Conservation (phyloP, 2,329 filamentous ascomycete genomes). For the Epichloe sp. region DNA sequence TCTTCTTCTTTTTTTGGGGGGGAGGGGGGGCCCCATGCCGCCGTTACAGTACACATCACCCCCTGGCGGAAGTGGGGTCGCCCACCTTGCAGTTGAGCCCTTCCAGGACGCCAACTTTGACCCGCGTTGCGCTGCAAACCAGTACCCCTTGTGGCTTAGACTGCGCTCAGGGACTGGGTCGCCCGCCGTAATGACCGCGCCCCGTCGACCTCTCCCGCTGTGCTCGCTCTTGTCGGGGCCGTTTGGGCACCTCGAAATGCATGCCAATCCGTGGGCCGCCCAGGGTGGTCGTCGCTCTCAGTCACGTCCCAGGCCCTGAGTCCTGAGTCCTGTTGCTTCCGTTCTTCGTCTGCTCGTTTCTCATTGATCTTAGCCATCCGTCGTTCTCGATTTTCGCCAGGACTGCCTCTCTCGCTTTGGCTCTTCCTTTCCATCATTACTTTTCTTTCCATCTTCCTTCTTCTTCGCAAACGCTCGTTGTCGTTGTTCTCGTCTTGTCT, state of each 20-base stretch:
- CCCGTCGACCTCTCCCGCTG: neutral
- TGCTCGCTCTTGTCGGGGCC: neutral
- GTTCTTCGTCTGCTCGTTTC: conserved; percentile 4
- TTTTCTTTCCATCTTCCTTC: conserved; percentile 4
- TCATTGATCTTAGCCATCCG: conserved; percentile 8
- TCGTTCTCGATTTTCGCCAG: conserved; percentile 8
- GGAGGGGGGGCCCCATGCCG: too few species aligned
- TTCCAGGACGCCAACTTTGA: neutral
- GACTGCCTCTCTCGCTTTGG: conserved; percentile 47
- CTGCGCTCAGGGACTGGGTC: conserved; percentile 4
- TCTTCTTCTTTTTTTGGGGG: too few species aligned
- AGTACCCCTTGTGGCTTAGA: neutral
- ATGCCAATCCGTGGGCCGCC: neutral
- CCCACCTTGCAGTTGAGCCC: neutral
- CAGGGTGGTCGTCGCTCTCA: neutral
- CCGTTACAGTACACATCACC: neutral
- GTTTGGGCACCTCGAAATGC: neutral
- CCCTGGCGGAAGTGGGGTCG: neutral
- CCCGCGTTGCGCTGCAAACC: neutral
- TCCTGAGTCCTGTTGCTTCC: neutral
- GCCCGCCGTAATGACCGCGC: conserved; percentile 1
- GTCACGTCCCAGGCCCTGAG: neutral
- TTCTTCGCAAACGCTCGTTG: neutral
- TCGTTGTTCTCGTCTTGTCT: neutral
- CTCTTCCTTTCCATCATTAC: conserved; percentile 29